Evolutionary conservation across 441 rosid species (phyloP), one percentile per base, ranked within the genome.

Genomic region (Omphalea diandra): DNA sequence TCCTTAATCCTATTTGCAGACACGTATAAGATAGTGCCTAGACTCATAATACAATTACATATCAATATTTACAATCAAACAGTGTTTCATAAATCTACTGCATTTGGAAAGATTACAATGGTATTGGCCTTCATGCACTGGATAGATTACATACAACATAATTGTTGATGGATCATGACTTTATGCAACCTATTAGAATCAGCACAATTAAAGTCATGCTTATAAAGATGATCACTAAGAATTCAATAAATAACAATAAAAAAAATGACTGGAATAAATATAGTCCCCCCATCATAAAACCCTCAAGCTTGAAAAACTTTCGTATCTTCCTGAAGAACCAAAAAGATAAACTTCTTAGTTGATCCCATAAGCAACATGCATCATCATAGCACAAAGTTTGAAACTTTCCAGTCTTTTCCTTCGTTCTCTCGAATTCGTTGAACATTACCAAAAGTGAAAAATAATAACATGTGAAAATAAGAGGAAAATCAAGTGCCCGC

Each of bases 91-190:
- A 17, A 17, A 47, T 47, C 26, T 53, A 24, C 12, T 53, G 32
- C 4, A 4, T 22, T 53, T 53, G 57, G 17, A 53, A 24, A 53
- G 10, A 52, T 53, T 24, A 26, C 12, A 18, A 17, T 8, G 24
- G 63, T 58, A 32, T 33, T 58, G 43, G 63, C 20, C 9, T 33
- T 58, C 31, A 53, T 22, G 57, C n/a, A n/a, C n/a, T n/a, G n/a
- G n/a, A n/a, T n/a, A n/a, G n/a, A n/a, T n/a, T n/a, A n/a, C n/a
- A n/a, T n/a, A n/a, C n/a, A n/a, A n/a, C n/a, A n/a, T n/a, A n/a
- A n/a, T n/a, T n/a, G n/a, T n/a, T n/a, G 14, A 40, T 40, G 14
- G 12, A 49, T 18, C 5, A 4, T 7, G 7, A 2, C 26, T 18
- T 4, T 1, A 0, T 1, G 10, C 12, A 40, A 40, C 44, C 6